These are phyloP conservation scores for Ilyonectria destructans DNA, from an alignment of 2,329 filamentous ascomycete species.

Conservation along the genomic window DNA sequence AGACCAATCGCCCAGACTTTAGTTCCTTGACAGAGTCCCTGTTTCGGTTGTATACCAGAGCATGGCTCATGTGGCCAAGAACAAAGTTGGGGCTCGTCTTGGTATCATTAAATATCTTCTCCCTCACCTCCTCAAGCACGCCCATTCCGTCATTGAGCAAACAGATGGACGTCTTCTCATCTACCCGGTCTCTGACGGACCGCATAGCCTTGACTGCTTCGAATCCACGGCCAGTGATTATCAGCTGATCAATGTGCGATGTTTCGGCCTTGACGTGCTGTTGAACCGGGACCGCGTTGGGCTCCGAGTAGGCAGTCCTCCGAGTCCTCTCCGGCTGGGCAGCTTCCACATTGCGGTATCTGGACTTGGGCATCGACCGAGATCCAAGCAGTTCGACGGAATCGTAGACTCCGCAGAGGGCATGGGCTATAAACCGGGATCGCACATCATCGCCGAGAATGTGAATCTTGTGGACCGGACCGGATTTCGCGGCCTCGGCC, in stretches of 20 bases:
- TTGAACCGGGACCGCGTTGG: conserved; percentile 40
- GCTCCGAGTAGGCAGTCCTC: conserved; percentile 39
- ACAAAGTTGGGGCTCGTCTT: conserved; percentile 81
- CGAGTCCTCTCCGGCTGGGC: conserved; percentile 40
- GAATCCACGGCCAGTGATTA: conserved; percentile 75
- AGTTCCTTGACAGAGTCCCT: conserved; percentile 59
- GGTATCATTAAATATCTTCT: conserved; percentile 78
- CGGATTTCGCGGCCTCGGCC: conserved; percentile 51
- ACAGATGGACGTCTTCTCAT: conserved; percentile 79
- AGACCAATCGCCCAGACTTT: conserved; percentile 50
- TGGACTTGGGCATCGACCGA: conserved; percentile 44
- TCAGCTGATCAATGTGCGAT: conserved; percentile 78
- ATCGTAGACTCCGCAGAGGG: conserved; percentile 59
- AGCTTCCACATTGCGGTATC: conserved; percentile 53
- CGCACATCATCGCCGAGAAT: conserved; percentile 61
- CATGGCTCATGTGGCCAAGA: conserved; percentile 73
- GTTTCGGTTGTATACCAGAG: conserved; percentile 60
- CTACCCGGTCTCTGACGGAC: conserved; percentile 77
- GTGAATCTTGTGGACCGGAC: conserved; percentile 58
- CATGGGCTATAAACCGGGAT: conserved; percentile 60
- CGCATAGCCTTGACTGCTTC: conserved; percentile 71
- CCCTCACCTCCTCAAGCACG: conserved; percentile 83
- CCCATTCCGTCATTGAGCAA: conserved; percentile 89
- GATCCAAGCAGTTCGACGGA: conserved; percentile 57
- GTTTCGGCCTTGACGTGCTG: conserved; percentile 50